Conservation (phyloP, 2,329 filamentous ascomycete genomes). For the Emergomyces pasteurianus region DNA sequence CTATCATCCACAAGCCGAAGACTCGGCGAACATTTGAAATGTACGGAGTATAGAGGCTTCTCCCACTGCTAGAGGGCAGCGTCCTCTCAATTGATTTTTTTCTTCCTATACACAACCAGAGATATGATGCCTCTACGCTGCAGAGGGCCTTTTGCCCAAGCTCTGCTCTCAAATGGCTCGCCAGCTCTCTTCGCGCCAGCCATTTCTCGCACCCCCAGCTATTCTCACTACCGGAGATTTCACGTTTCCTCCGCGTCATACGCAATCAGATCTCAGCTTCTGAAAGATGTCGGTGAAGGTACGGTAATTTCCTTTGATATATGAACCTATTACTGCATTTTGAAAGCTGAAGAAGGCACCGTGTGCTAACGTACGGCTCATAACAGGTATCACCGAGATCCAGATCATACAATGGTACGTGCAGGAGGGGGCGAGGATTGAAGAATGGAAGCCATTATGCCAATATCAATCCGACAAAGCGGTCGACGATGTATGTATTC, state of each 20-base stretch:
- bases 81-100: background rate
- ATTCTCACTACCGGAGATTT: conserved; percentile 21
- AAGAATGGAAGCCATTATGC: conserved; percentile 95
- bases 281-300: conserved; percentile 36
- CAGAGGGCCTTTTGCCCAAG: conserved; percentile 18
- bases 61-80: background rate
- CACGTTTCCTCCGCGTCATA: conserved; percentile 23
- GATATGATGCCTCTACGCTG: conserved; percentile 16
- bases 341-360: background rate
- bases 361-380: background rate
- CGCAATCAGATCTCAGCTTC: conserved; percentile 27
- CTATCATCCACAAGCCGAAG: background rate
- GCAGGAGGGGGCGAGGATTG: conserved; percentile 83
- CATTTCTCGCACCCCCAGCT: conserved; percentile 12
- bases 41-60: background rate
- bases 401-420: conserved; percentile 99
- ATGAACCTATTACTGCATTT: conserved; percentile 22
- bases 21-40: background rate
- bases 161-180: conserved; percentile 17
- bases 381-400: conserved; percentile 83
- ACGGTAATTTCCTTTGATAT: conserved; percentile 16
- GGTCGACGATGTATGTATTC: conserved; percentile 41
- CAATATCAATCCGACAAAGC: conserved; percentile 99
- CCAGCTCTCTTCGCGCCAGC: conserved; percentile 17
- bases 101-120: background rate